Evolutionary conservation across 2,329 filamentous ascomycete genomes (phyloP).

Genomic region (Colletotrichum zoysiae): DNA sequence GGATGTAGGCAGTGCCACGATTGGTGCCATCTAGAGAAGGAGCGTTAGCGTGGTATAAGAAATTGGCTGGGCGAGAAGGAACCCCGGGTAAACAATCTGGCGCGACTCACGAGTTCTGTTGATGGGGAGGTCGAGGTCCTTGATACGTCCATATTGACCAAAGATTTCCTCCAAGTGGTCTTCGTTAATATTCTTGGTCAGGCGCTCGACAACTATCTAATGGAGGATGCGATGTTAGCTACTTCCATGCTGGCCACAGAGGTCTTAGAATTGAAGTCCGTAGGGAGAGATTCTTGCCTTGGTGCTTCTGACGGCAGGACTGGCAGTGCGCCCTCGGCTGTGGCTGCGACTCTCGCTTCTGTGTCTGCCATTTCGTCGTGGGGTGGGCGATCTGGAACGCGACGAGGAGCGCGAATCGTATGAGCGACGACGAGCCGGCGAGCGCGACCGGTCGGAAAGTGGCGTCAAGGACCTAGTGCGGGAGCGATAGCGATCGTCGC

Average conservation of each 20-base stretch:
- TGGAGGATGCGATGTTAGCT: slow-evolving; percentile 11
- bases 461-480: slow-evolving; percentile 53
- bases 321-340: slow-evolving; percentile 47
- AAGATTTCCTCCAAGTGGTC: slow-evolving; percentile 93
- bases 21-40: slow-evolving; percentile 80
- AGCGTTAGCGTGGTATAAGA: slow-evolving; percentile 35
- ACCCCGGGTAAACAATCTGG: neutral
- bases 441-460: slow-evolving; percentile 52
- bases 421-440: slow-evolving; percentile 49
- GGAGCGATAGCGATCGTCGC: slow-evolving; percentile 50
- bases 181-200: slow-evolving; percentile 95
- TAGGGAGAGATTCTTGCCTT: slow-evolving; percentile 57
- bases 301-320: slow-evolving; percentile 59
- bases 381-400: slow-evolving; percentile 48
- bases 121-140: slow-evolving; percentile 89
- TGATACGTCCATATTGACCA: slow-evolving; percentile 85
- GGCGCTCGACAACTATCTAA: slow-evolving; percentile 95
- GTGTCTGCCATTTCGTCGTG: slow-evolving; percentile 54
- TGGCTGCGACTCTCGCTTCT: slow-evolving; percentile 48
- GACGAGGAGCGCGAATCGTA: slow-evolving; percentile 49
- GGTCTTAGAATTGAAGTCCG: slow-evolving; percentile 31
- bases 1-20: slow-evolving; percentile 91
- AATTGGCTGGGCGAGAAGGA: slow-evolving; percentile 7
- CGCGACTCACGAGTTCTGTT: slow-evolving; percentile 65
- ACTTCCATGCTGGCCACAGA: slow-evolving; percentile 16